These are phyloP conservation scores for Aspergillus biplanus DNA, from an alignment of 495 filamentous ascomycete species.

Conservation along the genomic window DNA sequence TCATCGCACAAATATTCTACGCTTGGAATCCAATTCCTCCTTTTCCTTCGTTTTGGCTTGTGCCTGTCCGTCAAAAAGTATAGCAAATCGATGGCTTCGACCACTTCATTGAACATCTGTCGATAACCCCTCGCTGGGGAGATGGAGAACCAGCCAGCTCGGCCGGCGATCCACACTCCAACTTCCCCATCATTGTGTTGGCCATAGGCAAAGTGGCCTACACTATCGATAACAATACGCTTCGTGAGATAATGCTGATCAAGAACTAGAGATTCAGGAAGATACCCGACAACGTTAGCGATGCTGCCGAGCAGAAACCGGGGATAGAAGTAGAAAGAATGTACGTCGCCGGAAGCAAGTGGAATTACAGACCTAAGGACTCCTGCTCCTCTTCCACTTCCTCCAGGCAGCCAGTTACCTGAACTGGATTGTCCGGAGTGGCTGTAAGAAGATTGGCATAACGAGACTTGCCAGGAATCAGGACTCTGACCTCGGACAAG, in stretches of 20 bases:
- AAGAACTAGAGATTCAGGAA: slow-evolving; percentile 39
- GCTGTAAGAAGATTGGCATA: slow-evolving; percentile 58
- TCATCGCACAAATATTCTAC: slow-evolving; percentile 48
- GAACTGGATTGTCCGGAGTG: slow-evolving; percentile 55
- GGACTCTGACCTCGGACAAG: slow-evolving; percentile 56
- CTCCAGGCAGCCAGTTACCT: slow-evolving; percentile 57
- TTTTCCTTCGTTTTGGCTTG: slow-evolving; percentile 39
- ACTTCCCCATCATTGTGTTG: slow-evolving; percentile 61
- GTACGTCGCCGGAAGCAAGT: slow-evolving; percentile 3
- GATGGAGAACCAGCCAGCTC: slow-evolving; percentile 80
- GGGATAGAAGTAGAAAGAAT: not conserved
- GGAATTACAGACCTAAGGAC: slow-evolving; percentile 39
- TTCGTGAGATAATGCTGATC: slow-evolving; percentile 51
- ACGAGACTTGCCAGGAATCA: slow-evolving; percentile 51
- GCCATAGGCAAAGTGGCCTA: slow-evolving; percentile 71
- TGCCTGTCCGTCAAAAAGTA: slow-evolving; percentile 65
- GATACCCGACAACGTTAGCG: not conserved
- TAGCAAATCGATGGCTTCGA: slow-evolving; percentile 69
- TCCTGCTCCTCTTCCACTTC: slow-evolving; percentile 49
- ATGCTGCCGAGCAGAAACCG: not conserved
- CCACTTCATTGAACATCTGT: slow-evolving; percentile 64
- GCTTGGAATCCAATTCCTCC: slow-evolving; percentile 38
- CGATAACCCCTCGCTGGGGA: slow-evolving; percentile 63
- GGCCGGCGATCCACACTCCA: slow-evolving; percentile 74
- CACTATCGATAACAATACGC: slow-evolving; percentile 65